phyloP scores from a whole-genome alignment of 139 green algal species.

The Chlamydomonas eustigma region DNA sequence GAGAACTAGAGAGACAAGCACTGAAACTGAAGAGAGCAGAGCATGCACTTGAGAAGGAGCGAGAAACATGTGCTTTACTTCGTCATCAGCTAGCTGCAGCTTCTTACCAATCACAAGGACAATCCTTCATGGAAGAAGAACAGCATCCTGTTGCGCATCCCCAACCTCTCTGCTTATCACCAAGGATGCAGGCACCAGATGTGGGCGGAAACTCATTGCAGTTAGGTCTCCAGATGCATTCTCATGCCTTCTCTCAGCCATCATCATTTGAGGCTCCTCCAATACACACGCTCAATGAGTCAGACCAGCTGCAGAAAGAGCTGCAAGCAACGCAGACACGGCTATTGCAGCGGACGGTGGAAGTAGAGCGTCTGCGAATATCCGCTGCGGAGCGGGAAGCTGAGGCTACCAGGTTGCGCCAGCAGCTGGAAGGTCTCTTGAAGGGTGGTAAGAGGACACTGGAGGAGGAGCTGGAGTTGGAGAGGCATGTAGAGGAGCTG shows the following conservation, averaged over 20 bases:
- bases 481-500: background rate
- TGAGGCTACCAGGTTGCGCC: background rate
- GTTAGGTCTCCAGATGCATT: background rate
- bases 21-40: constrained; percentile 30
- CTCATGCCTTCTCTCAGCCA: background rate
- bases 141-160: too few relatives aligned
- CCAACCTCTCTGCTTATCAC: background rate
- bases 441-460: background rate
- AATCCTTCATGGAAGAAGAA: too few relatives aligned
- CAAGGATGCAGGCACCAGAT: too few relatives aligned
- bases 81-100: constrained; percentile 17
- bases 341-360: constrained; percentile 5
- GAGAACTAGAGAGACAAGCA: constrained; percentile 1
- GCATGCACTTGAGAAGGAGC: constrained; percentile 31
- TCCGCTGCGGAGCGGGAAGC: background rate
- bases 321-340: background rate
- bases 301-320: constrained; percentile 9
- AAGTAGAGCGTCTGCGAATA: background rate
- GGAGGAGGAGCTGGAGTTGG: constrained; percentile 7
- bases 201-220: background rate
- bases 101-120: background rate
- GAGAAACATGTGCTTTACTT: constrained; percentile 15
- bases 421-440: constrained; percentile 4
- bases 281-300: background rate
- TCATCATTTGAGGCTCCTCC: too few relatives aligned